A percentile compares a stretch with the other conserved stretches of the same genome.
phyloP scores from a whole-genome alignment of 1,284 basidiomycete species.

The Fomes fomentarius region DNA sequence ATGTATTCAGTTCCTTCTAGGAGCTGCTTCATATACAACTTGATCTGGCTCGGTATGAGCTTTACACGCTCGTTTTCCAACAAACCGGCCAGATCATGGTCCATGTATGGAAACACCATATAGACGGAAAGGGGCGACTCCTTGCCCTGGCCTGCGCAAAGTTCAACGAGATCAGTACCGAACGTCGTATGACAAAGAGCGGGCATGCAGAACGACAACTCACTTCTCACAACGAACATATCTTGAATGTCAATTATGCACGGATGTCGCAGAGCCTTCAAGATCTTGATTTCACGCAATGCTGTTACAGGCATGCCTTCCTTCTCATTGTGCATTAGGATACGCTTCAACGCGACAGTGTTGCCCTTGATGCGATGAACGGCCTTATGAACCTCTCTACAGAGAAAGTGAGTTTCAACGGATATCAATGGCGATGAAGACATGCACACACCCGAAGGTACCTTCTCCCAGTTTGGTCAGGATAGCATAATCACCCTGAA shows the following conservation, averaged over 20 bases:
- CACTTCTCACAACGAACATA: constrained; percentile 85
- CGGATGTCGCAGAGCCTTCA: constrained; percentile 88
- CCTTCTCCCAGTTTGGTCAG: constrained; percentile 92
- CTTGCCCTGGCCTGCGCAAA: constrained; percentile 55
- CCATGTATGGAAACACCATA: constrained; percentile 99
- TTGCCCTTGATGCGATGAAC: constrained; percentile 63
- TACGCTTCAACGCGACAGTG: constrained; percentile 89
- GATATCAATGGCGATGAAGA: constrained; percentile 23
- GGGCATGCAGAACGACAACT: constrained; percentile 29
- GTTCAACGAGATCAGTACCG: background rate
- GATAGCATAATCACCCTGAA: constrained; percentile 77
- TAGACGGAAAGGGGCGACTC: constrained; percentile 81
- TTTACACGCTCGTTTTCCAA: constrained; percentile 89
- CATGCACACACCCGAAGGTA: constrained; percentile 80
- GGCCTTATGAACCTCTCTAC: constrained; percentile 89
- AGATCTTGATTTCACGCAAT: constrained; percentile 96
- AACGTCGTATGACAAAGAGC: constrained; percentile 3
- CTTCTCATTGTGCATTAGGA: constrained; percentile 95
- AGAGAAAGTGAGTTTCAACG: constrained; percentile 12
- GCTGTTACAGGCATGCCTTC: constrained; percentile 98
- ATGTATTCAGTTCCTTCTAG: constrained; percentile 95
- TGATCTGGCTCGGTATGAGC: constrained; percentile 83
- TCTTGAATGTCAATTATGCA: constrained; percentile 90
- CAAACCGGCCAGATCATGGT: constrained; percentile 96
- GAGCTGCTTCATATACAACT: constrained; percentile 95